These are phyloP conservation scores for Thalassiosira delicatula DNA, from an alignment of 352 stramenopile species.

Conservation along the genomic window DNA sequence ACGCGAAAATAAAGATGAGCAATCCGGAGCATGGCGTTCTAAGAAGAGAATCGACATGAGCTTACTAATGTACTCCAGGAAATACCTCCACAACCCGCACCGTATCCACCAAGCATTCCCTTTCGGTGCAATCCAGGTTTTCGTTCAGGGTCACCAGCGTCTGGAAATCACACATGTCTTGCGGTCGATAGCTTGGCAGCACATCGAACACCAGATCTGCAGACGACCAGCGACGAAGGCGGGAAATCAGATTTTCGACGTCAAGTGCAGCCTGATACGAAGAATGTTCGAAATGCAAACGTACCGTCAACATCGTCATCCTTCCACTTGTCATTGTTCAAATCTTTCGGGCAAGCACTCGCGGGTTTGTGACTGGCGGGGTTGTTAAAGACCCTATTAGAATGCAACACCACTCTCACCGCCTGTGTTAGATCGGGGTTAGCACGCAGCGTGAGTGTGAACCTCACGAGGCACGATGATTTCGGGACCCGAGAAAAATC, in stretches of 20 bases:
- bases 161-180: slow-evolving; percentile 55
- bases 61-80: neutral
- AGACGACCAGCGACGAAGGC: neutral
- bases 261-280: neutral
- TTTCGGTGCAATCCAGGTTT: slow-evolving; percentile 43
- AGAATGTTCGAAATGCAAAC: neutral
- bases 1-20: no score
- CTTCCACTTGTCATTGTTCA: no score
- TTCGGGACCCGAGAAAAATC: neutral
- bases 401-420: slow-evolving; percentile 36
- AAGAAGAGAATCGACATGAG: no score
- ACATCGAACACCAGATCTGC: slow-evolving; percentile 48
- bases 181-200: slow-evolving; percentile 28
- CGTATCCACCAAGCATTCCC: slow-evolving; percentile 59
- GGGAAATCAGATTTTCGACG: neutral
- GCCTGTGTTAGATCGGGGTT: neutral
- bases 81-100: slow-evolving; percentile 57
- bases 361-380: no score
- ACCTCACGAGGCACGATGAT: no score
- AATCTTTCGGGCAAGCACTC: no score
- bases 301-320: slow-evolving; percentile 55
- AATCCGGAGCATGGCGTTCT: no score
- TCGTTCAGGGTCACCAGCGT: slow-evolving; percentile 28
- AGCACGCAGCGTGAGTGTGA: no score
- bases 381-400: neutral